Base-by-base conservation (phyloP, 208 protist species). In the Vickermania spadyakhi region DNA sequence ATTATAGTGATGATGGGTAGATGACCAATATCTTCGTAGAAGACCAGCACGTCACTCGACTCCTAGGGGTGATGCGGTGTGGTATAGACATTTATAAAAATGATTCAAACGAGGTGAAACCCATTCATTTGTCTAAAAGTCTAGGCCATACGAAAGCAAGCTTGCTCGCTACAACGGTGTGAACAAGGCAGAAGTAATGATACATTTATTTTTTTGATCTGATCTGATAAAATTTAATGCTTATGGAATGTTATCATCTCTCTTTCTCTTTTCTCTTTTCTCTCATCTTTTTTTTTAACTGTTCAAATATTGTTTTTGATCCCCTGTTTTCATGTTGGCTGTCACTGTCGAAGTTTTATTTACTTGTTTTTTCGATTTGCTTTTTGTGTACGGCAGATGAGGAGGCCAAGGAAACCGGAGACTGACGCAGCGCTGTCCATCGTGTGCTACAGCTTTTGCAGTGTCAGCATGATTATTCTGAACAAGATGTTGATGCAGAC, bases 401-500 rank as follows among this genome's bases (percentile, higher is more conserved):
- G 25, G 51, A 18, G 21, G 26, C 11, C 5, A 55, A 55, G 21
- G 51, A 55, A 28, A 23, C n/a, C 51, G 18, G 21, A 23, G 14
- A 60, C 51, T 22, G 72, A 84, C 56, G 49, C 65, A 25, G 26
- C 64, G 0, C 3, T 78, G 27, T 84, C 89, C 29, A 52, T 92
- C 2, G 1, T 85, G 21, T 56, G 65, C 28, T 96, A 93, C 67
- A 83, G 75, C 59, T 60, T 57, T 31, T 91, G 78, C 68, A 92
- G 84, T 52, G 74, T 91, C 41, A 77, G 69, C 56, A 96, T 93
- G 86, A 93, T 91, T 62, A 54, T 96, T 28, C 31, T 93, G 22
- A 96, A 93, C 72, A 96, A 96, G 64, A 67, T 93, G 0, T 61
- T 92, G 26, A 79, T 89, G 31, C 68, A 84, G 66, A 77, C 57